Base-by-base conservation (phyloP, 352 stramenopile genomes). In the Poterioochromonas sp. region DNA sequence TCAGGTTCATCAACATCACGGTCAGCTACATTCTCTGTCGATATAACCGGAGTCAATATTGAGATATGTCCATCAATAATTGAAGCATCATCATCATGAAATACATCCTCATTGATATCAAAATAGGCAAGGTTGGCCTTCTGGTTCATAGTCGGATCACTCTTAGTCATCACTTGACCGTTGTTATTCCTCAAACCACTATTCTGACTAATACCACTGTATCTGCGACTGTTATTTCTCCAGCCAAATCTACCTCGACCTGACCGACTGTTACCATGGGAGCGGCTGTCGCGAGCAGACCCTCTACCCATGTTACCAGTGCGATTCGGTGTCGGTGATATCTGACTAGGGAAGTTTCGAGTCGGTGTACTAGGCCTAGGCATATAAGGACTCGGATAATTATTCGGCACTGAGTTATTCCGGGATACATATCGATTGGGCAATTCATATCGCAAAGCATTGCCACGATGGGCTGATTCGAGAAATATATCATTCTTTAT, bases 31-130 rank as follows among this genome's bases (percentile, higher is more conserved):
- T 73, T 73, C 63, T 73, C 63, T 73, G 63, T 73, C 29, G 63
- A 73, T 73, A 73, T 73, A 73, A 73, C 63, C 63, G 63, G 63
- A 73, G 63, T 73, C 63, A 73, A 73, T 73, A 73, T 73, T 73
- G 63, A 73, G 63, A 73, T 73, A 73, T 73, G 63, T 73, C 63
- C 63, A 73, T 73, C 63, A 73, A 73, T 73, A 73, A 73, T 73
- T 73, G 63, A 73, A 47, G 63, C 63, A 73, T 73, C 63, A 68
- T 68, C 58, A 73, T 73, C 63, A 73, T 73, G 63, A 47, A 73
- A 73, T 73, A 73, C 63, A 47, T 73, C 63, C 63, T 73, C 63
- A 73, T 73, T 73, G 63, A 73, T 73, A 73, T 73, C 63, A 47
- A 73, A 73, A 47, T 73, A 73, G 29, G 37, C 63, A 73, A 73